A percentile compares a stretch with the other conserved stretches of the same genome.
phyloP scores from a whole-genome alignment of 2,329 filamentous ascomycete genomes.

The Penicillium olsonii region DNA sequence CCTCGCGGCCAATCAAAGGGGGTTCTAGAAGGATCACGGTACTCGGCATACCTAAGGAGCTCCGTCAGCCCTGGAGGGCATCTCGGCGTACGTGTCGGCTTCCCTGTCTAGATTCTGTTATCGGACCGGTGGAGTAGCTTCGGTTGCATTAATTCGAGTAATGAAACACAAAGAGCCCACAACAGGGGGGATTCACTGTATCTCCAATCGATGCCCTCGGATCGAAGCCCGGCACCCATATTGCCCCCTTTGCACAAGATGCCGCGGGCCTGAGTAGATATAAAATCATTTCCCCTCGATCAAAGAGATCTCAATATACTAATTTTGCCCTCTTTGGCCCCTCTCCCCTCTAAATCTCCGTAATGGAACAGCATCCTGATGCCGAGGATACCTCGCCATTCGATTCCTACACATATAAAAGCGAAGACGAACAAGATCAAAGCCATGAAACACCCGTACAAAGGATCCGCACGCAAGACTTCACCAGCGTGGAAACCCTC shows the following conservation, averaged over 20 bases:
- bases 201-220: neutral
- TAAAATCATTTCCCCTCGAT: neutral
- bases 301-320: neutral
- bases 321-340: neutral
- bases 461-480: conserved; percentile 10
- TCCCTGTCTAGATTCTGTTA: neutral
- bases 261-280: neutral
- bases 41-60: no score
- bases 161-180: neutral
- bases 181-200: neutral
- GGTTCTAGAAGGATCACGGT: neutral
- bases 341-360: conserved; percentile 9
- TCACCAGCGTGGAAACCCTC: conserved; percentile 15
- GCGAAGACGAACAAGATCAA: neutral
- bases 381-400: conserved; percentile 8
- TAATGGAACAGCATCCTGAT: conserved; percentile 10
- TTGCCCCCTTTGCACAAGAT: neutral
- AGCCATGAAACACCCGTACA: neutral
- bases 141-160: neutral
- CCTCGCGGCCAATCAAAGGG: neutral
- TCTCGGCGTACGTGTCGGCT: conserved; percentile 8
- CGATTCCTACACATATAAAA: conserved; percentile 1
- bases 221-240: conserved; percentile 6
- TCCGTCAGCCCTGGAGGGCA: no score
- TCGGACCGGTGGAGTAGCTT: neutral